These are phyloP conservation scores for Andrographis paniculata DNA, from an alignment of 305 asterid species.

Conservation along the genomic window DNA sequence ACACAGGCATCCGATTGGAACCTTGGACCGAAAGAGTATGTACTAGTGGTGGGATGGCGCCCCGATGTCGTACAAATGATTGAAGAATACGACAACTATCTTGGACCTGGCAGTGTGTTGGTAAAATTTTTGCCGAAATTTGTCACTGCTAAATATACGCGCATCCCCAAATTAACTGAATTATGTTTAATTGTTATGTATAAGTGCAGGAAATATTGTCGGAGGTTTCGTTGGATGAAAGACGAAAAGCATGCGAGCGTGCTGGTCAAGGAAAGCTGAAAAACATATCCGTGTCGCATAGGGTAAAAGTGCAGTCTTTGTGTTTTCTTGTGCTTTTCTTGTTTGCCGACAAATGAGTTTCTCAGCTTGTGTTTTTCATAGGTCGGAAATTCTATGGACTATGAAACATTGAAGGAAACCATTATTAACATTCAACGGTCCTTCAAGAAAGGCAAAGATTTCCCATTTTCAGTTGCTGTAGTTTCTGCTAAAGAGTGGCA, in stretches of 20 bases:
- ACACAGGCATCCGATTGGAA: constrained; percentile 67
- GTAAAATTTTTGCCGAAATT: no score
- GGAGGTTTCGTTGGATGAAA: constrained; percentile 79
- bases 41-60: constrained; percentile 94
- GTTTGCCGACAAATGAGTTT: neutral
- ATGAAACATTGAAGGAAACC: constrained; percentile 63
- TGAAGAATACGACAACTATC: constrained; percentile 84
- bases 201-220: constrained; percentile 75
- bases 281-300: constrained; percentile 70
- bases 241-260: constrained; percentile 51
- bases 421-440: constrained; percentile 44
- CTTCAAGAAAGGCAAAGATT: constrained; percentile 35
- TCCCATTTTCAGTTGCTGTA: constrained; percentile 83
- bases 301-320: constrained; percentile 32
- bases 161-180: neutral
- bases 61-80: constrained; percentile 81
- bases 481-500: constrained; percentile 88
- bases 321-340: neutral
- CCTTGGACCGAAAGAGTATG: constrained; percentile 77
- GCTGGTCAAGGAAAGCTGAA: constrained; percentile 63
- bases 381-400: constrained; percentile 96
- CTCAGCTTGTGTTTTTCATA: no score
- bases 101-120: constrained; percentile 91
- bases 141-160: no score
- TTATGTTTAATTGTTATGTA: neutral